phyloP scores from a whole-genome alignment of 495 filamentous ascomycete genomes.

The Hypoxylon intermedium region DNA sequence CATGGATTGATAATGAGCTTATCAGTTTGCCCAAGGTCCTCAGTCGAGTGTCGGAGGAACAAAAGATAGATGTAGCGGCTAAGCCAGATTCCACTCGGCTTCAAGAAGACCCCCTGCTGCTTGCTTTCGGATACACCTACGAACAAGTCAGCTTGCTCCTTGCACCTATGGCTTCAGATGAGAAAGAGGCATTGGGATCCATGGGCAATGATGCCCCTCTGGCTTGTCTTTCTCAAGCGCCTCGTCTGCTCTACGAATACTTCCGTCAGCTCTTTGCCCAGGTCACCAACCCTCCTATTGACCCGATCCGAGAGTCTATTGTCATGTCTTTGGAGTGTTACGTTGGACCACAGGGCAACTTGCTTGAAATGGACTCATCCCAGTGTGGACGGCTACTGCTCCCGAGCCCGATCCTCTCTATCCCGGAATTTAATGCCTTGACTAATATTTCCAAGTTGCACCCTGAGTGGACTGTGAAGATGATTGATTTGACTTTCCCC shows the following conservation, averaged over 20 bases:
- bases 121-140: conserved; percentile 93
- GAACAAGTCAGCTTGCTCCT: conserved; percentile 95
- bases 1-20: conserved; percentile 89
- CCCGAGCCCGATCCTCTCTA: conserved; percentile 88
- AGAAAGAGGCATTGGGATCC: conserved; percentile 98
- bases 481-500: conserved; percentile 96
- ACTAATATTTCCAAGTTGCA: conserved; percentile 78
- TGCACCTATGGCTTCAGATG: conserved; percentile 96
- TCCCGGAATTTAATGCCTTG: conserved; percentile 90
- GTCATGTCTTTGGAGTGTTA: conserved; percentile 99
- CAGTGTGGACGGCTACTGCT: conserved; percentile 89
- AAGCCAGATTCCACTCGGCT: conserved; percentile 75
- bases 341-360: conserved; percentile 95
- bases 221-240: conserved; percentile 87
- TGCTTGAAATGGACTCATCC: conserved; percentile 90
- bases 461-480: conserved; percentile 86
- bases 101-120: conserved; percentile 84
- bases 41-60: conserved; percentile 38
- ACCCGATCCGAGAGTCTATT: conserved; percentile 97
- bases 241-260: conserved; percentile 94
- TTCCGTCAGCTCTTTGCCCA: conserved; percentile 99
- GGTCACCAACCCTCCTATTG: conserved; percentile 98
- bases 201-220: conserved; percentile 99
- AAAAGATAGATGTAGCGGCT: conserved; percentile 63
- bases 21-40: conserved; percentile 80